Evolutionary conservation across 164 flowering plant genomes (phyloP), one percentile per base, ranked within the genome.

Genomic region (Magnolia officinalis): DNA sequence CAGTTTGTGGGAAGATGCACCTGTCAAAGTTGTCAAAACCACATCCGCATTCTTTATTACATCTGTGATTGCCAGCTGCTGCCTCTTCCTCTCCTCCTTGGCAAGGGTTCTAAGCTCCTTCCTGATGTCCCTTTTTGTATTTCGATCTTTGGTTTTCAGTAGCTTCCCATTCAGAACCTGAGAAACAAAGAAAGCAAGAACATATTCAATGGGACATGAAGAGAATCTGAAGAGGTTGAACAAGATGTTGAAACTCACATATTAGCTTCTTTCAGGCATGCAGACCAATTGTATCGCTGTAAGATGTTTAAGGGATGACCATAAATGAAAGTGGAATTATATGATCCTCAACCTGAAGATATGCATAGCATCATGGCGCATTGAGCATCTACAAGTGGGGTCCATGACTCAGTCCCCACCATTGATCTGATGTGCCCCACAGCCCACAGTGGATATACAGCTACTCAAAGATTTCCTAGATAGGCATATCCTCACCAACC

Each of bases 81-180:
- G 99, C 83, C 99, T 89, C 79, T 92, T 96, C 52, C 90, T 90
- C 83, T 96, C 98, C 83, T 96, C 98, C 80, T 91, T 94, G 26
- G 97, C 90, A 72, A 96, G 98, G 72, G 83, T 75, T 81, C 88
- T 88, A n/a, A 96, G 97, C 84, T 94, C 99, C 85, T 83, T 94
- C 88, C 90, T 91, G 71, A 96, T 94, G 66, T 94, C 97, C 83
- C 98, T 90, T 83, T 83, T 91, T 61, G 89, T 83, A 74, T 84
- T 89, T 83, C 78, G 92, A 78, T 96, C 98, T 86, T 89, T 96
- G 63, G 98, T 78, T 86, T 92, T 96, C 85, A 96, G 80, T 23
- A 96, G 86, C 82, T 96, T 94, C 80, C 91, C 92, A 85, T 90
- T 96, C 77, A 96, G 81, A 68, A 88, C 92, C 99, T 96, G 84